phyloP scores from a whole-genome alignment of 2,329 filamentous ascomycete species.

The Arthrobotrys conoides region DNA sequence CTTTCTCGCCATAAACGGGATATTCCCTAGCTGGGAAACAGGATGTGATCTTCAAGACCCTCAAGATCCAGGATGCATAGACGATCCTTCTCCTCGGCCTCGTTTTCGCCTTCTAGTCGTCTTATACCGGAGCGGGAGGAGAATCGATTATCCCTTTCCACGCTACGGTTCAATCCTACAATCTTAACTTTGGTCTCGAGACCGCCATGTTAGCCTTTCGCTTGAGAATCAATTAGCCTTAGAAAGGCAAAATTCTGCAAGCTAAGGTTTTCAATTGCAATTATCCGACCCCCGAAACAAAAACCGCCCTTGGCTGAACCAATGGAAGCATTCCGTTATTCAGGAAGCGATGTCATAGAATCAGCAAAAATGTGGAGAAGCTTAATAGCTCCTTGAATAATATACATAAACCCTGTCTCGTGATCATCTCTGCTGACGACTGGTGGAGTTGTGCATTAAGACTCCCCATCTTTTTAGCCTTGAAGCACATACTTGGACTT shows the following conservation, averaged over 20 bases:
- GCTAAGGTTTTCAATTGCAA: constrained; percentile 43
- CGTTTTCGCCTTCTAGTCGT: neutral
- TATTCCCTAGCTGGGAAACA: constrained; percentile 10
- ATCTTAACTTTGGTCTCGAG: constrained; percentile 7
- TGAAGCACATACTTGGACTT: too few species aligned
- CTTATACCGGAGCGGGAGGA: constrained; percentile 7
- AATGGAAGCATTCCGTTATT: constrained; percentile 57
- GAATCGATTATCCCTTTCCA: constrained; percentile 20
- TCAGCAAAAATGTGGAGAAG: constrained; percentile 44
- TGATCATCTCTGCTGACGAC: constrained; percentile 56
- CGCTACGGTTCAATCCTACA: neutral
- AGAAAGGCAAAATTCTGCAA: constrained; percentile 32
- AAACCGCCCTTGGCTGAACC: constrained; percentile 28
- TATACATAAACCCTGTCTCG: constrained; percentile 52
- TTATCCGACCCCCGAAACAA: constrained; percentile 59
- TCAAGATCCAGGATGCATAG: constrained; percentile 43
- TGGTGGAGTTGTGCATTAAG: constrained; percentile 39
- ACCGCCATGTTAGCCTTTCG: constrained; percentile 24
- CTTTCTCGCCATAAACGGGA: constrained; percentile 17
- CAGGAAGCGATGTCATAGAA: constrained; percentile 56
- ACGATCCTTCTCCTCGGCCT: constrained; percentile 20
- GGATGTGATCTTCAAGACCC: constrained; percentile 21
- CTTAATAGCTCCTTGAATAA: constrained; percentile 20
- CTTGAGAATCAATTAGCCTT: constrained; percentile 46
- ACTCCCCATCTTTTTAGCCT: constrained; percentile 38